phyloP scores from a whole-genome alignment of 805 yeast genomes.

The Metschnikowia cubensis region DNA sequence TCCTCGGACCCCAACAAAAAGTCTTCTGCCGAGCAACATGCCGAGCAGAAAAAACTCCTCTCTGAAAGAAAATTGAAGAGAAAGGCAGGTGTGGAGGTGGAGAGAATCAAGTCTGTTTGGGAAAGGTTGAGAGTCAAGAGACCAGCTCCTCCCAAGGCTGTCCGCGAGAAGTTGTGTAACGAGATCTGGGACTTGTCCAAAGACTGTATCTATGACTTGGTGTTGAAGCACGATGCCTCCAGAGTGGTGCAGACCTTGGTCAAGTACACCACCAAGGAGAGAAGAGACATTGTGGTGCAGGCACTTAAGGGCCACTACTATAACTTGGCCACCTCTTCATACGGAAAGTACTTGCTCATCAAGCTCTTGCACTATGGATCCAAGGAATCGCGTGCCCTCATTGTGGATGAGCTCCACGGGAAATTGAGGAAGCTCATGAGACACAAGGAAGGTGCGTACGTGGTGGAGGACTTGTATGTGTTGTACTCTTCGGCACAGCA shows the following conservation, averaged over 20 bases:
- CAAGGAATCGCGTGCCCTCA: constrained; percentile 67
- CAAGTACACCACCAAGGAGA: constrained; percentile 75
- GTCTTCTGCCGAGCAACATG: constrained; percentile 64
- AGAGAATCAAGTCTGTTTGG: constrained; percentile 83
- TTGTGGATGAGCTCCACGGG: constrained; percentile 86
- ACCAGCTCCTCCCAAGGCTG: constrained; percentile 73
- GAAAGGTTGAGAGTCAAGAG: constrained; percentile 82
- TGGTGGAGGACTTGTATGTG: constrained; percentile 86
- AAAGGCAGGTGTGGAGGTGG: constrained; percentile 83
- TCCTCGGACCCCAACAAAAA: constrained; percentile 41
- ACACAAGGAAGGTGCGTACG: constrained; percentile 97
- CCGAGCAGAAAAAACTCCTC: constrained; percentile 73
- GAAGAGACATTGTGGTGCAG: constrained; percentile 65
- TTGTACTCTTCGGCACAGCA: constrained; percentile 82
- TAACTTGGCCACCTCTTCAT: constrained; percentile 82
- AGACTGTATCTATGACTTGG: constrained; percentile 76
- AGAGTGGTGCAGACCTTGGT: constrained; percentile 92
- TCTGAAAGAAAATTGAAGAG: constrained; percentile 83
- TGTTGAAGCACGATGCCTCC: constrained; percentile 93
- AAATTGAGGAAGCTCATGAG: constrained; percentile 87
- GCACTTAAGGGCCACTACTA: constrained; percentile 74
- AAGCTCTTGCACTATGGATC: constrained; percentile 91
- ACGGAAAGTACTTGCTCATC: constrained; percentile 87
- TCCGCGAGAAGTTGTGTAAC: constrained; percentile 71
- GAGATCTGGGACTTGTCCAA: constrained; percentile 83